Evolutionary conservation across 2,329 filamentous ascomycete species (phyloP).

Genomic region (Fusarium pseudonygamai): DNA sequence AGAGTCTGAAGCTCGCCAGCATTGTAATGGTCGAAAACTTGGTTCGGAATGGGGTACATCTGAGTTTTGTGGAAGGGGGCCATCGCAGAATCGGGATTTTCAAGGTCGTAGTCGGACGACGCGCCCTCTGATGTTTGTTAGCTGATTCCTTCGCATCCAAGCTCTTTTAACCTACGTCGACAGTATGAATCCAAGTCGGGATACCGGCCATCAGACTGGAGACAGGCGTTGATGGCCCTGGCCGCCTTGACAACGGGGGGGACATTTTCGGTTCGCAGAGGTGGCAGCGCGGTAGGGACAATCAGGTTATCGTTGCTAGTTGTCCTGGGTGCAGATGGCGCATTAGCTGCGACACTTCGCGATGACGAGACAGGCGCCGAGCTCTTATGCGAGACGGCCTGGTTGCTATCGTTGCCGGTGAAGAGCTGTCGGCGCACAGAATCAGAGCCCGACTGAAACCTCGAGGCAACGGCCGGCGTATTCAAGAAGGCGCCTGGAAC

Average conservation of each 20-base stretch:
- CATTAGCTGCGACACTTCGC: slow-evolving; percentile 35
- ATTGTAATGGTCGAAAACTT: slow-evolving; percentile 93
- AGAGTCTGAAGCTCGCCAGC: slow-evolving; percentile 85
- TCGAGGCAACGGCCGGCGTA: slow-evolving; percentile 71
- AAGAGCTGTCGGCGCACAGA: slow-evolving; percentile 64
- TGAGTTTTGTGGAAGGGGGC: slow-evolving; percentile 88
- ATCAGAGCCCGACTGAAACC: slow-evolving; percentile 56
- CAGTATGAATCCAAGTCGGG: slow-evolving; percentile 92
- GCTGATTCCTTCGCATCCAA: slow-evolving; percentile 10
- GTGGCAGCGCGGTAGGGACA: slow-evolving; percentile 50
- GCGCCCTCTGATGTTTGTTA: slow-evolving; percentile 74
- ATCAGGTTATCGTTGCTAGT: slow-evolving; percentile 43
- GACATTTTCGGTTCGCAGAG: slow-evolving; percentile 59
- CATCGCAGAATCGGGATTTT: slow-evolving; percentile 74
- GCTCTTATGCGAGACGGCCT: slow-evolving; percentile 29
- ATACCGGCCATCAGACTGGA: slow-evolving; percentile 81
- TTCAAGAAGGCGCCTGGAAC: slow-evolving; percentile 80
- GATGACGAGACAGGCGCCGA: slow-evolving; percentile 33
- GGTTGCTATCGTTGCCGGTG: slow-evolving; percentile 42
- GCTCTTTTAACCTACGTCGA: slow-evolving; percentile 70
- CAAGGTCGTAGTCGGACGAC: slow-evolving; percentile 90
- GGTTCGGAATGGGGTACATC: slow-evolving; percentile 89
- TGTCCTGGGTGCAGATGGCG: slow-evolving; percentile 35
- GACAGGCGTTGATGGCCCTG: slow-evolving; percentile 80
- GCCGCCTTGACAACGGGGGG: slow-evolving; percentile 83